Conservation (phyloP, 2,329 filamentous ascomycete species). For the Penicillium freii region DNA sequence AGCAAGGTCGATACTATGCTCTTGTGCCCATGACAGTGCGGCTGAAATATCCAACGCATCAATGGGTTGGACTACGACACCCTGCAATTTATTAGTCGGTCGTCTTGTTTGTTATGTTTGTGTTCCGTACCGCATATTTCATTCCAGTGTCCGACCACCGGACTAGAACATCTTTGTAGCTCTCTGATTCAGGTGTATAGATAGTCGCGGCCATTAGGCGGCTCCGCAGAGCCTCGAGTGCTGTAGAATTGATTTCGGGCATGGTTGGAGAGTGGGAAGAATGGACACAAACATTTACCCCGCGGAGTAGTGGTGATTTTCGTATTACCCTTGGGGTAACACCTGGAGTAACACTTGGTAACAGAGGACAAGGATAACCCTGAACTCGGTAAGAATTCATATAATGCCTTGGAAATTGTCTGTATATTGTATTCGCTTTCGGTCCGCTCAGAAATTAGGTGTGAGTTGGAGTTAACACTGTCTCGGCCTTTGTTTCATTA, state of each 20-base stretch:
- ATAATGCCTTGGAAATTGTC: neutral
- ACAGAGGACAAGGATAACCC: neutral
- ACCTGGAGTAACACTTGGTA: neutral
- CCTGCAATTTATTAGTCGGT: constrained; percentile 31
- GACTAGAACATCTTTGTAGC: constrained; percentile 24
- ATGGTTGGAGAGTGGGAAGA: constrained; percentile 4
- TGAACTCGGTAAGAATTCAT: neutral
- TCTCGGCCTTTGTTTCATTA: no score
- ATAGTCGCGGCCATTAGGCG: constrained; percentile 13
- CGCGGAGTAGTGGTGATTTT: neutral
- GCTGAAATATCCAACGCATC: constrained; percentile 43
- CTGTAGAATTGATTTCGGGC: neutral
- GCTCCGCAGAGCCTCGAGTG: constrained; percentile 12
- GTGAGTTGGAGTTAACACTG: neutral
- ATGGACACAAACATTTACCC: neutral
- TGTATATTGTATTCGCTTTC: neutral
- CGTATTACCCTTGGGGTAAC: neutral
- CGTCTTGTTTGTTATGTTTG: neutral
- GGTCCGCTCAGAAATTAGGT: no score
- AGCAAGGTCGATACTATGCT: constrained; percentile 29
- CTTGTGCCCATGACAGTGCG: constrained; percentile 47
- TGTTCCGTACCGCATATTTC: constrained; percentile 28
- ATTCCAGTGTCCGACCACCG: constrained; percentile 35
- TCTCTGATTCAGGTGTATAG: constrained; percentile 22
- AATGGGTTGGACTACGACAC: constrained; percentile 46